A percentile compares a stretch with the other conserved stretches of the same genome.
Conservation (phyloP, 352 stramenopile genomes). For the Pythium myriotylum region DNA sequence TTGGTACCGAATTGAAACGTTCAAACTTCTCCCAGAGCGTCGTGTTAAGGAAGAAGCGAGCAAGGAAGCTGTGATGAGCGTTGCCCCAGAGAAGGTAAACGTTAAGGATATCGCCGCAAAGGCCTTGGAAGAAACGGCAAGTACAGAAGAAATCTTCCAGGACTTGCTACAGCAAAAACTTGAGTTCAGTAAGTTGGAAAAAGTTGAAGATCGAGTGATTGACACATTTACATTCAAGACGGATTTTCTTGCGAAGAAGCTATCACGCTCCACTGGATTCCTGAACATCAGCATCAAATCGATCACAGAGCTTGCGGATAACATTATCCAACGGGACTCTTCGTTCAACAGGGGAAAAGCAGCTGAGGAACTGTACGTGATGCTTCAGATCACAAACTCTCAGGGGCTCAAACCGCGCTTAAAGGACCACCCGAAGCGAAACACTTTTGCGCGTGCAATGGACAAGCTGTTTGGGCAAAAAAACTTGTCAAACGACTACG, state of each 20-base stretch:
- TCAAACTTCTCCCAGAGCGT: conserved; percentile 49
- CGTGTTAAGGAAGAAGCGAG: conserved; percentile 35
- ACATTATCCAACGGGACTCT: conserved; percentile 31
- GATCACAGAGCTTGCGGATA: conserved; percentile 46
- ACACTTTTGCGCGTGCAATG: conserved; percentile 10
- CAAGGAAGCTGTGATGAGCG: conserved; percentile 47
- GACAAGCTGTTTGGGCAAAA: conserved; percentile 35
- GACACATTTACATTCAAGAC: conserved; percentile 34
- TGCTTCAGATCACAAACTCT: conserved; percentile 45
- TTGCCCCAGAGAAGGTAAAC: conserved; percentile 53
- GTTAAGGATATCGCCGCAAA: conserved; percentile 51
- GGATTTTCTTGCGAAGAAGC: conserved; percentile 31
- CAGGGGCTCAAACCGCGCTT: conserved; percentile 25
- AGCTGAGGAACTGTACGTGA: conserved; percentile 48
- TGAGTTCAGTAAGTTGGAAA: conserved; percentile 53
- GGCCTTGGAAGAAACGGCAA: conserved; percentile 41
- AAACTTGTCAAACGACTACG: conserved; percentile 22
- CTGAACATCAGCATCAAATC: conserved; percentile 40
- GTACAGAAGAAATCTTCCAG: conserved; percentile 53
- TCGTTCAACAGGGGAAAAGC: conserved; percentile 34
- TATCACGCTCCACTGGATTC: conserved; percentile 37
- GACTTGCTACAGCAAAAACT: conserved; percentile 41
- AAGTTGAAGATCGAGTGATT: conserved; percentile 32
- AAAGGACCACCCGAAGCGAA: conserved; percentile 1
- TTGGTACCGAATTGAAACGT: conserved; percentile 64